Evolutionary conservation across 371 early-diverging fungal species (phyloP), one percentile per base, ranked within the genome.

Genomic region (Chytridium lagenaria): DNA sequence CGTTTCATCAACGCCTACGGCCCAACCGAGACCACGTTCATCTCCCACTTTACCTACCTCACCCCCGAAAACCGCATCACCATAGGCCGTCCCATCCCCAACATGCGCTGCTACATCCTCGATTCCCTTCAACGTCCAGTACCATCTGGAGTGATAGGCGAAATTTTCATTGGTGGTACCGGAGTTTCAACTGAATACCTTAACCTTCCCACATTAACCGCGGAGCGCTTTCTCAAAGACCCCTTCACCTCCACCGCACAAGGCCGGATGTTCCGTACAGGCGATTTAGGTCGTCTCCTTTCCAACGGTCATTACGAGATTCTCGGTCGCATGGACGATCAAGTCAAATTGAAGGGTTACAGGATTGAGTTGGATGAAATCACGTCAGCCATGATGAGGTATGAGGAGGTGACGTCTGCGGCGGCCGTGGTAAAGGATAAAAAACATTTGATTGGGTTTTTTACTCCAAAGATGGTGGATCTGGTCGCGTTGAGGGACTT

Each of bases 321-420:
- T 57, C 22, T 78, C 16, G 84, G 84, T 2, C 77, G 86, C 19
- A 57, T 38, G 28, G 86, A 86, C 69, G 51, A 79, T 38, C 82
- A 82, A 68, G 76, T 84, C 57, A 85, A 86, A 76, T 67, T 86
- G 31, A 73, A 76, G 26, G 87, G 87, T 0, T 82, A 73, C 68
- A 79, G 86, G 30, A 77, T 86, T 67, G 86, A 86, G 65, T 36
- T 74, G 50, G 83, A 78, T 7, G 86, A 86, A 74, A 74, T 85
- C 38, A 39, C 38, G 50, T 37, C 52, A 3, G 75, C 59, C 23
- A 51, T 77, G 36, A 30, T 10, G 26, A 23, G 19, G 1, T 61
- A 57, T 65, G 19, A 51, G 19, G 65, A 66, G 5, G 76, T 77
- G 33, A 50, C 26, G 1, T 22, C 38, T 1, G 79, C 78, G 19